A percentile compares a stretch with the other conserved stretches of the same genome.
These are phyloP conservation scores for Whalleya microplaca DNA, from an alignment of 2,329 filamentous ascomycete genomes.

Conservation along the genomic window DNA sequence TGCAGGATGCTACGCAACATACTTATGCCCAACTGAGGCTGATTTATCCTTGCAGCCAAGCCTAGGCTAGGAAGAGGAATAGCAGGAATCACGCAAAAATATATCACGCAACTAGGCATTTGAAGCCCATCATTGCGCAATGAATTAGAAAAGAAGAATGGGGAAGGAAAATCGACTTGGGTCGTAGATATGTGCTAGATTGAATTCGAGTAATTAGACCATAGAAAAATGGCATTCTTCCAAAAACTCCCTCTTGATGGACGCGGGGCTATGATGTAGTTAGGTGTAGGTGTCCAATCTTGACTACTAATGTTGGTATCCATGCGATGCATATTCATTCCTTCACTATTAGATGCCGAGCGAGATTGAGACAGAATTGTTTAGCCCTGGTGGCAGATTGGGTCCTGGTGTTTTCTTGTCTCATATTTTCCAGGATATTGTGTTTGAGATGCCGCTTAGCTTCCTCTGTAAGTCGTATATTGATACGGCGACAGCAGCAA, in stretches of 20 bases:
- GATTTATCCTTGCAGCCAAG: no score
- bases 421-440: background rate
- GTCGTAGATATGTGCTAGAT: no score
- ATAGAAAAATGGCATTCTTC: background rate
- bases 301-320: background rate
- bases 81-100: no score
- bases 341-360: background rate
- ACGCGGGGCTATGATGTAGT: background rate
- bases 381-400: background rate
- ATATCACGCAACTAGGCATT: no score
- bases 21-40: no score
- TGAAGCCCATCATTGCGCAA: no score
- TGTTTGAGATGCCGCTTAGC: constrained; percentile 46
- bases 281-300: background rate
- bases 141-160: no score
- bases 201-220: no score
- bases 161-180: no score
- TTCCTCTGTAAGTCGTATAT: constrained; percentile 82
- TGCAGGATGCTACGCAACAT: no score
- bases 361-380: background rate
- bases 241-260: background rate
- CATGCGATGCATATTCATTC: background rate
- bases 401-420: background rate
- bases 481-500: constrained; percentile 77
- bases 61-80: no score